phyloP scores from a whole-genome alignment of 2,329 filamentous ascomycete genomes.

The Cryphonectria japonica region DNA sequence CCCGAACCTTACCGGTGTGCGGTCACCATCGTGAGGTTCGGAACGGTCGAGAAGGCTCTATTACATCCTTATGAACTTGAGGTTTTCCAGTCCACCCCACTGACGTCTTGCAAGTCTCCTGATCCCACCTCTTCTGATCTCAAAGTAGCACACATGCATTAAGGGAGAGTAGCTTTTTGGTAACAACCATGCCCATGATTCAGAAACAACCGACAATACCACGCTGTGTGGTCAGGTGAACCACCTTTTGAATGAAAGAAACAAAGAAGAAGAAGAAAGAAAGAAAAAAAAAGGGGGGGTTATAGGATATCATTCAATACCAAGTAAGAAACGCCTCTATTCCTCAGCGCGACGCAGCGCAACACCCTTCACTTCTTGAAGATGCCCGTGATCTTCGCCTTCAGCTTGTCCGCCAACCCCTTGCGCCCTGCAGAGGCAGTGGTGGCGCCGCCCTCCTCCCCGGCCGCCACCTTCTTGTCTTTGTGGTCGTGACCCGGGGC shows the following conservation, averaged over 20 bases:
- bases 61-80: neutral
- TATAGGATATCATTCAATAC: neutral
- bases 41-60: neutral
- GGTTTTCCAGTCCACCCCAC: neutral
- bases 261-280: neutral
- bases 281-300: neutral
- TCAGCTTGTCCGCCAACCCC: slow-evolving; percentile 61
- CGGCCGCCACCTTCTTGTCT: slow-evolving; percentile 31
- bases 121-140: neutral
- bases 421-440: slow-evolving; percentile 34
- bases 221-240: neutral
- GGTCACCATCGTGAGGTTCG: neutral
- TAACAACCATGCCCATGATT: neutral
- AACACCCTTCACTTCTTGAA: slow-evolving; percentile 48
- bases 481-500: slow-evolving; percentile 34
- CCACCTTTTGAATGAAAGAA: neutral
- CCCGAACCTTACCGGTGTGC: neutral
- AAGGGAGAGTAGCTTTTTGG: neutral
- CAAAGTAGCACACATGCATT: neutral
- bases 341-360: neutral
- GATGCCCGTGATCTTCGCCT: slow-evolving; percentile 56
- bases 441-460: slow-evolving; percentile 13
- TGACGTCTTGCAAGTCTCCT: neutral
- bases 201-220: neutral
- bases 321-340: neutral